A percentile compares a stretch with the other conserved stretches of the same genome.
phyloP scores from a whole-genome alignment of 495 filamentous ascomycete genomes.

The Daldinia bambusicola region DNA sequence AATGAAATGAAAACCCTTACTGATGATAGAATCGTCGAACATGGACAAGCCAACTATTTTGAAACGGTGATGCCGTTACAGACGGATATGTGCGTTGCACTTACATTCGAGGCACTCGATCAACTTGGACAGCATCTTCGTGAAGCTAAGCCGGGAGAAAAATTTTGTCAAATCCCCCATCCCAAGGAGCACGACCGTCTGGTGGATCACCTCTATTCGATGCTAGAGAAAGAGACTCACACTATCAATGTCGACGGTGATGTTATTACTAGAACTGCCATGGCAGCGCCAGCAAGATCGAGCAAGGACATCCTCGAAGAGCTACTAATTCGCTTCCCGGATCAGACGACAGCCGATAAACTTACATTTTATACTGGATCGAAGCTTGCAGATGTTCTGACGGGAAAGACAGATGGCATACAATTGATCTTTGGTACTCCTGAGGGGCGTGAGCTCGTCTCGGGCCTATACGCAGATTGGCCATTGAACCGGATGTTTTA shows the following conservation, averaged over 20 bases:
- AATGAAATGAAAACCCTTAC: constrained; percentile 47
- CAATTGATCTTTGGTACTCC: constrained; percentile 60
- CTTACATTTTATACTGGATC: constrained; percentile 58
- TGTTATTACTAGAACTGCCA: constrained; percentile 55
- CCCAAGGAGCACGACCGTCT: constrained; percentile 52
- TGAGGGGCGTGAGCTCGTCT: constrained; percentile 59
- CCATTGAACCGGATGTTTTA: constrained; percentile 54
- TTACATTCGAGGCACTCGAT: constrained; percentile 60
- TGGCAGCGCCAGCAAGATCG: constrained; percentile 48
- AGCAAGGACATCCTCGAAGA: constrained; percentile 52
- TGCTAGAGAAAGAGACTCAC: constrained; percentile 56
- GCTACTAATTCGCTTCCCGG: constrained; percentile 52
- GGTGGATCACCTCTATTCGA: constrained; percentile 56
- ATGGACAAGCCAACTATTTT: constrained; percentile 51
- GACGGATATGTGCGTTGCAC: constrained; percentile 53
- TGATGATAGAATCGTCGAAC: constrained; percentile 54
- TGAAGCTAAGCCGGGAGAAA: constrained; percentile 50
- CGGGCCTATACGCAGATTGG: constrained; percentile 58
- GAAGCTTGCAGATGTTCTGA: constrained; percentile 55
- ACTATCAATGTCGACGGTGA: constrained; percentile 52
- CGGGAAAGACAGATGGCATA: constrained; percentile 57
- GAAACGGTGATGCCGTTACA: constrained; percentile 48
- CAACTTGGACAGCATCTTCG: constrained; percentile 49
- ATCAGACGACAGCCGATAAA: constrained; percentile 51
- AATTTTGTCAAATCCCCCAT: constrained; percentile 51